phyloP scores from a whole-genome alignment of 2,329 filamentous ascomycete genomes.

The Parastagonospora nodorum region DNA sequence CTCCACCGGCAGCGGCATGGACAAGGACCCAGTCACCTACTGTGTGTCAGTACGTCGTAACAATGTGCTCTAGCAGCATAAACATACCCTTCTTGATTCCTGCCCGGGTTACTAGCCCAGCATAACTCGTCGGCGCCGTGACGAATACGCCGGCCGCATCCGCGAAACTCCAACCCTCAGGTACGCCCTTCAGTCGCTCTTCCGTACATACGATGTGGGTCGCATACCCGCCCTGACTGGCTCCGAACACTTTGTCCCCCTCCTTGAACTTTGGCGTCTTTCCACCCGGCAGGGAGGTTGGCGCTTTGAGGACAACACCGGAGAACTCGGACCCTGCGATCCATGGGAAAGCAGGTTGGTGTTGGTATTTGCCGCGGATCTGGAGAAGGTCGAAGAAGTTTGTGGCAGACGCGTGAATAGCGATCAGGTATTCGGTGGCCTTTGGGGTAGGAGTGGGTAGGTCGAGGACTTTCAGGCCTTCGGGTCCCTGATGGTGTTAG shows the following conservation, averaged over 20 bases:
- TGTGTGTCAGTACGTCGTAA: neutral
- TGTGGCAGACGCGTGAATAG: conserved; percentile 82
- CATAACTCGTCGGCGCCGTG: conserved; percentile 89
- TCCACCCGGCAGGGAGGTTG: conserved; percentile 54
- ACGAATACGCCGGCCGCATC: conserved; percentile 90
- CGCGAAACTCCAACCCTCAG: conserved; percentile 78
- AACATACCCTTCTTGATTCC: conserved; percentile 64
- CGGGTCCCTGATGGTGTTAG: conserved; percentile 64
- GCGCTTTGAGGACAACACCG: conserved; percentile 73
- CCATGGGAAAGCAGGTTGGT: conserved; percentile 89
- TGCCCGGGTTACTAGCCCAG: conserved; percentile 77
- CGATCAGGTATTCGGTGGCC: conserved; percentile 79
- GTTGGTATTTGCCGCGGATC: conserved; percentile 93
- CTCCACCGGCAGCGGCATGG: conserved; percentile 90
- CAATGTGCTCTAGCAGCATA: neutral
- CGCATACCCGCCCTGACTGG: conserved; percentile 83
- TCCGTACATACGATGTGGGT: conserved; percentile 74
- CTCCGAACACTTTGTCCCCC: conserved; percentile 86
- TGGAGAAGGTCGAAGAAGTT: conserved; percentile 99
- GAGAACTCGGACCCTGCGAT: conserved; percentile 85
- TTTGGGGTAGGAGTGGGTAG: conserved; percentile 76
- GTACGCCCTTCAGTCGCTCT: conserved; percentile 71
- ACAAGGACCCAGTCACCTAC: conserved; percentile 83
- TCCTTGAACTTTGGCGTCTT: conserved; percentile 67
- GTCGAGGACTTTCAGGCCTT: conserved; percentile 75